These are phyloP conservation scores for Lepidopterella palustris DNA, from an alignment of 495 filamentous ascomycete genomes.

Conservation along the genomic window DNA sequence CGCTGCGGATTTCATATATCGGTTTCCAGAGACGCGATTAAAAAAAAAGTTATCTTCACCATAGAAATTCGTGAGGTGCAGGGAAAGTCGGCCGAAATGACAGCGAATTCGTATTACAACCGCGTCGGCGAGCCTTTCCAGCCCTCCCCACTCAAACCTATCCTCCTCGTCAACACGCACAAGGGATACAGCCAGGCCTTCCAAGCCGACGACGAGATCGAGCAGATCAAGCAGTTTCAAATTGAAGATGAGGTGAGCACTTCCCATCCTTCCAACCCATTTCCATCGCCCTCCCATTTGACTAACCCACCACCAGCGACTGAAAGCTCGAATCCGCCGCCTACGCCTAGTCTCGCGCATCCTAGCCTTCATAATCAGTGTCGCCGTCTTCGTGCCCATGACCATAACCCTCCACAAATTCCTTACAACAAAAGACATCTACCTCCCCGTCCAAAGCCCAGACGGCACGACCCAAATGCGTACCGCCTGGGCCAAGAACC, in stretches of 20 bases:
- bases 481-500: slow-evolving; percentile 29
- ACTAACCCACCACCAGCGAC: slow-evolving; percentile 7
- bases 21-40: too few species aligned
- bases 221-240: slow-evolving; percentile 3
- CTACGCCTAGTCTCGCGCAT: slow-evolving; percentile 27
- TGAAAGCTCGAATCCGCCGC: slow-evolving; percentile 30
- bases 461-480: slow-evolving; percentile 13
- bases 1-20: too few species aligned
- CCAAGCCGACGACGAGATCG: slow-evolving; percentile 1
- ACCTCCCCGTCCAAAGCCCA: slow-evolving; percentile 3
- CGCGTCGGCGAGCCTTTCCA: background rate
- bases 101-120: slow-evolving; percentile 13
- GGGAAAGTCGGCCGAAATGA: slow-evolving; percentile 3
- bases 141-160: slow-evolving; percentile 5
- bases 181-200: background rate
- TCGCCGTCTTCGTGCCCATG: slow-evolving; percentile 26
- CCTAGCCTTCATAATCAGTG: slow-evolving; percentile 21
- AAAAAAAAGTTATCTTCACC: too few species aligned
- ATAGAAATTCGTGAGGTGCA: too few species aligned
- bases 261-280: background rate
- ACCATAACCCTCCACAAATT: slow-evolving; percentile 32
- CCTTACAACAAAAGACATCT: slow-evolving; percentile 24
- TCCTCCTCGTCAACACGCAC: slow-evolving; percentile 6
- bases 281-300: background rate
- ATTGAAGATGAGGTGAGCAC: slow-evolving; percentile 11